phyloP scores from a whole-genome alignment of 1,284 basidiomycete species.

The Moniliella sp. region DNA sequence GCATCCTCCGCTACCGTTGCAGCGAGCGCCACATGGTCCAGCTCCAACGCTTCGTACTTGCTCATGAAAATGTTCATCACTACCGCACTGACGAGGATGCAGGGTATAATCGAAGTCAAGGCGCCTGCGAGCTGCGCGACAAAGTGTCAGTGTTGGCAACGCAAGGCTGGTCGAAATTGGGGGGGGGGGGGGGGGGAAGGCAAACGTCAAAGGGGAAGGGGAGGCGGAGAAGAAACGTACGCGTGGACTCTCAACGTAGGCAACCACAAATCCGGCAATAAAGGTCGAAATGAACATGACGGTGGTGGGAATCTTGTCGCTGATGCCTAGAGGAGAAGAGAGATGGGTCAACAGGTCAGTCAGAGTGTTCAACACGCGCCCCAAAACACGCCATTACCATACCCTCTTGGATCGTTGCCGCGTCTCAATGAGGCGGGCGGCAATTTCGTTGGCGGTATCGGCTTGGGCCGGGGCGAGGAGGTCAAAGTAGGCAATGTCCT shows the following conservation, averaged over 20 bases:
- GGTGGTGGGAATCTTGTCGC: conserved; percentile 28
- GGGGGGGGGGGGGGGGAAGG: no score
- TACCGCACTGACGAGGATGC: conserved; percentile 55
- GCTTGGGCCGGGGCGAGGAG: conserved; percentile 58
- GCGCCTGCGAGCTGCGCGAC: conserved; percentile 75
- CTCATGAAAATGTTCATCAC: conserved; percentile 59
- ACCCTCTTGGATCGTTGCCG: no score
- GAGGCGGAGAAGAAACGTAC: no score
- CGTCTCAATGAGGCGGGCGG: conserved; percentile 39
- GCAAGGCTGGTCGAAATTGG: no score
- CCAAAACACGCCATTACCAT: no score
- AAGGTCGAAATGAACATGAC: conserved; percentile 27
- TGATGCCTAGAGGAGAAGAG: no score
- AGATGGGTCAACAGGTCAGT: no score
- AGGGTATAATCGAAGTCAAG: conserved; percentile 64
- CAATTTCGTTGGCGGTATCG: conserved; percentile 77
- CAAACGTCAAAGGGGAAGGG: no score
- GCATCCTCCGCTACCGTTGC: conserved; percentile 82
- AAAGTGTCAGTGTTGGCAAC: no score
- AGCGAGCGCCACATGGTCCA: conserved; percentile 57
- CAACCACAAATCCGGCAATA: conserved; percentile 32
- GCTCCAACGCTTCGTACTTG: conserved; percentile 49
- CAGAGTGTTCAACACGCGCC: no score
- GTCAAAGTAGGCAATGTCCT: conserved; percentile 73
- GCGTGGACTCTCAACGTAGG: conserved; percentile 22